Base-by-base conservation (phyloP, 2,329 filamentous ascomycete species). In the Arthroderma uncinatum region DNA sequence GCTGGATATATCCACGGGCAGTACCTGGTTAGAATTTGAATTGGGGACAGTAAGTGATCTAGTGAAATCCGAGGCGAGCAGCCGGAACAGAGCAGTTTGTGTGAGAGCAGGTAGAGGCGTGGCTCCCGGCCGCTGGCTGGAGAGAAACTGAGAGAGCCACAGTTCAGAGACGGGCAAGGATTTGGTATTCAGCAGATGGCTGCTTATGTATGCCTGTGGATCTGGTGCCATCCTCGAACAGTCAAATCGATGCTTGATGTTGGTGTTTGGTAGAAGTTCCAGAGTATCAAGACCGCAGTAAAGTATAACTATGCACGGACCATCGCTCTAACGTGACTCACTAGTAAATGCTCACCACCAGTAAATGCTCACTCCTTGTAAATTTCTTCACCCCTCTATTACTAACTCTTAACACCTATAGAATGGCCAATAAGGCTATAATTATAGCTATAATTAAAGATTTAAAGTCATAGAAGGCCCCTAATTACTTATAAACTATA, bases 1-100 rank as follows among this genome's bases (percentile, higher is more conserved):
- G 62, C 81, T 75, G 52, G 76, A 71, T n/a, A 84, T 71, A 61
- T 80, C 78, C 0, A 71, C 57, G 0, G 90, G 87, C 2, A 90
- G 75, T 6, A 75, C 63, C 19, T 81, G 73, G 1, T 70, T 62
- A 0, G 74, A 63, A 53, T 68, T 59, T 60, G 71, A 60, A 16
- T 76, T 34, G 65, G 63, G 1, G 8, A 55, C 44, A 63, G 59
- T 21, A 12, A 84, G 72, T 0, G 85, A 79, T 2, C 76, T 73
- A 1, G 85, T 85, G 61, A 97, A 81, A 73, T 96, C 88, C 37
- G 85, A 81, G 30, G 85, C 81, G 4, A 96, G 80, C 9, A 97
- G 76, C 56, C 89, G 89, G 63, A 90, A 86, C 62, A 87, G 83
- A 37, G 87, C 87, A 1, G 90, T 93, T 60, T 89, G 87, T 57